These are phyloP conservation scores for Alternaria brassicae DNA, from an alignment of 2,329 filamentous ascomycete species.

Conservation along the genomic window DNA sequence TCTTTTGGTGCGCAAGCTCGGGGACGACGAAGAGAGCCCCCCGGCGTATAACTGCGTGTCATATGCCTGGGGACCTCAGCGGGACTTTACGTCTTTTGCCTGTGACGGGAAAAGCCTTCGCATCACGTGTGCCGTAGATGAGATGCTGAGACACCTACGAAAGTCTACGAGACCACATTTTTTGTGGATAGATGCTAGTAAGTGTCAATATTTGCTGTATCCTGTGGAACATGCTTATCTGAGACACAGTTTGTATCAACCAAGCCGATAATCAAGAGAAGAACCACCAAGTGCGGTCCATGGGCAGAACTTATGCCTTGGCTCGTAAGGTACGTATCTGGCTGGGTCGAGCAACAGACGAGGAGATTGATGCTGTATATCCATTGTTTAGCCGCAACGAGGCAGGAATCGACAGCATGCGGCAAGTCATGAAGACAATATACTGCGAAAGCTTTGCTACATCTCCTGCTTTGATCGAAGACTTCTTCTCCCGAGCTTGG, in stretches of 20 bases:
- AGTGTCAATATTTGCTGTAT: neutral
- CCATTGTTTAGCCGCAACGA: no score
- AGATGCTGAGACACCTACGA: neutral
- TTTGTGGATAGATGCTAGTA: neutral
- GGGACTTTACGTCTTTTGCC: accelerated
- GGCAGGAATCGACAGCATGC: neutral
- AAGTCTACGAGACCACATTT: accelerated
- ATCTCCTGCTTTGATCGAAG: accelerated
- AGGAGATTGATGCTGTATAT: neutral
- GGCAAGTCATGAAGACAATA: neutral
- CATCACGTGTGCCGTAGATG: accelerated
- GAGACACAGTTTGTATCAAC: neutral
- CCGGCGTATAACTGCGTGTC: neutral
- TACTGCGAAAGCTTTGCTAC: no score
- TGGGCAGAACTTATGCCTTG: neutral
- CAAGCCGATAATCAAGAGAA: neutral
- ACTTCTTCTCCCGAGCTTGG: neutral
- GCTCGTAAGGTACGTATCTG: neutral
- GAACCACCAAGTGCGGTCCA: neutral
- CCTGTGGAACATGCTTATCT: neutral
- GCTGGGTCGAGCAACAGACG: neutral
- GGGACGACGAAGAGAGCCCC: accelerated
- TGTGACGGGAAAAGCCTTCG: accelerated
- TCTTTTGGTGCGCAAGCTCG: neutral
- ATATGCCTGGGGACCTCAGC: neutral